Evolutionary conservation across 2,329 filamentous ascomycete genomes (phyloP).

Genomic region (Fusarium bulbicola): DNA sequence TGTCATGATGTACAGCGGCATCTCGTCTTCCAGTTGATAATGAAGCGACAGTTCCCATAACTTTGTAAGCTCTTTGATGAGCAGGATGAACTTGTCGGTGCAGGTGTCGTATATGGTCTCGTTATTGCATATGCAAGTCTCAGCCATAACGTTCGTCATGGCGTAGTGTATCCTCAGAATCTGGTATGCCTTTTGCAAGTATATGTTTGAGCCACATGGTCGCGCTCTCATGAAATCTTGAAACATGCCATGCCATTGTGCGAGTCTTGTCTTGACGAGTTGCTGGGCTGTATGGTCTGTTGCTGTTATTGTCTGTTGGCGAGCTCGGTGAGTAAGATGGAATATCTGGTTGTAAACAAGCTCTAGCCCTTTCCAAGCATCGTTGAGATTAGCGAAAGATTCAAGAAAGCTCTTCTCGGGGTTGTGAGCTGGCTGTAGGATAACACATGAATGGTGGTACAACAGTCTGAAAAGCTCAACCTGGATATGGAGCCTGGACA

Average conservation of each 20-base stretch:
- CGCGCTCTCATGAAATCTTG: slow-evolving; percentile 32
- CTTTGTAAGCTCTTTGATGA: slow-evolving; percentile 42
- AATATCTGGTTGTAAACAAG: slow-evolving; percentile 36
- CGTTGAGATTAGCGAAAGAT: slow-evolving; percentile 24
- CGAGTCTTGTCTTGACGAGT: slow-evolving; percentile 26
- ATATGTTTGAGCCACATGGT: slow-evolving; percentile 19
- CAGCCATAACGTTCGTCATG: slow-evolving; percentile 55
- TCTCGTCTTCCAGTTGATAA: slow-evolving; percentile 4
- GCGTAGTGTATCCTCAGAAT: slow-evolving; percentile 52
- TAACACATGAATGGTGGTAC: slow-evolving; percentile 22
- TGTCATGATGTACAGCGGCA: slow-evolving; percentile 17
- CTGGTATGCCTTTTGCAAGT: slow-evolving; percentile 31
- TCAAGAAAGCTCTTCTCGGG: background rate
- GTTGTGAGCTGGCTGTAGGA: slow-evolving; percentile 4
- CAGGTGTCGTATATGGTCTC: slow-evolving; percentile 52
- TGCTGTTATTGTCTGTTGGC: background rate
- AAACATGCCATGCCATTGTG: slow-evolving; percentile 39
- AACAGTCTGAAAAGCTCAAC: slow-evolving; percentile 37
- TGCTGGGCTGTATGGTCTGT: slow-evolving; percentile 10
- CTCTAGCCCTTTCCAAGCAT: slow-evolving; percentile 33
- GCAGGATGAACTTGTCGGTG: slow-evolving; percentile 43
- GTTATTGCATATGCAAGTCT: slow-evolving; percentile 45
- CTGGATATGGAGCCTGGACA: slow-evolving; percentile 47
- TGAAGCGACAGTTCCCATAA: slow-evolving; percentile 16
- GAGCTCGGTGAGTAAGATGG: slow-evolving; percentile 23